Evolutionary conservation across 495 filamentous ascomycete species (phyloP).

Genomic region (Lasiosphaeria ovina): DNA sequence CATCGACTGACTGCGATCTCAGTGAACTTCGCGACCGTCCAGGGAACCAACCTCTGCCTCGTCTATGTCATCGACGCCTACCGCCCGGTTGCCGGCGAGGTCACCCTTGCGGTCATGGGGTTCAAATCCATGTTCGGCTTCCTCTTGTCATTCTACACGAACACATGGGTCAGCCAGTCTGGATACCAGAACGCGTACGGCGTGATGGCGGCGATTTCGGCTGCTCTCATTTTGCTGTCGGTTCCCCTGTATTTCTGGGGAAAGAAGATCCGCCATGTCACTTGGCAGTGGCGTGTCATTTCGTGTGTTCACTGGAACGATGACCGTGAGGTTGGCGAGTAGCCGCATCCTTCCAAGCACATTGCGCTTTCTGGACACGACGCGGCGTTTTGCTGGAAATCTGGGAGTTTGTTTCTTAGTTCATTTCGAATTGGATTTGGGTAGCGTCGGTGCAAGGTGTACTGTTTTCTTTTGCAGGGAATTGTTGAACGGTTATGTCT

Average conservation of each 20-base stretch:
- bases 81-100: slow-evolving; percentile 53
- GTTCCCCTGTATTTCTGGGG: slow-evolving; percentile 51
- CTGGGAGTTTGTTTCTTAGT: neutral
- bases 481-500: neutral
- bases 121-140: slow-evolving; percentile 60
- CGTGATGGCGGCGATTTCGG: slow-evolving; percentile 52
- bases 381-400: neutral
- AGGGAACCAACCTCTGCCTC: slow-evolving; percentile 50
- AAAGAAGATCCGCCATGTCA: slow-evolving; percentile 43
- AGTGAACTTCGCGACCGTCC: slow-evolving; percentile 53
- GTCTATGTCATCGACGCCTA: slow-evolving; percentile 57
- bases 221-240: slow-evolving; percentile 37
- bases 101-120: slow-evolving; percentile 49
- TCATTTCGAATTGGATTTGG: neutral
- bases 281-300: slow-evolving; percentile 47
- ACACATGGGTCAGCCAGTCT: slow-evolving; percentile 52
- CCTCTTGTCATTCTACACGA: slow-evolving; percentile 58
- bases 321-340: slow-evolving; percentile 53
- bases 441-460: neutral
- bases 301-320: slow-evolving; percentile 47
- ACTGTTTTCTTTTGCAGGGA: too few species aligned
- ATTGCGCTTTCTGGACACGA: neutral
- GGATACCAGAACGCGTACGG: slow-evolving; percentile 54
- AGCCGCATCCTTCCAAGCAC: neutral
- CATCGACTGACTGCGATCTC: neutral